Evolutionary conservation across 352 stramenopile genomes (phyloP).

Genomic region (Phytophthora hybrid): DNA sequence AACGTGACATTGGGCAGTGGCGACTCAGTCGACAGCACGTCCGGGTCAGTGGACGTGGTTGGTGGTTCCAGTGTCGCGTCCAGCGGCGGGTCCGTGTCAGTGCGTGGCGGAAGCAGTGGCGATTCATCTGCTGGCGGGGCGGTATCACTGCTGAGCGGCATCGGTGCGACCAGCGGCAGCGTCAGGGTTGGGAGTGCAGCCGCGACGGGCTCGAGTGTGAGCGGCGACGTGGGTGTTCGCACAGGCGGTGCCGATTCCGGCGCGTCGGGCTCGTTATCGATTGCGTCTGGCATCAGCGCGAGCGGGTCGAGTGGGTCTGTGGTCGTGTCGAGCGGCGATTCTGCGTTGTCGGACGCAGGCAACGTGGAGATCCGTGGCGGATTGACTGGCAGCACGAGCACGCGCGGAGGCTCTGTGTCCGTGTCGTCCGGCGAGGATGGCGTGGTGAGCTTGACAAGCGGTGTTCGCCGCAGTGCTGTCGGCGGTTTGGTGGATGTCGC

Average conservation of each 20-base stretch:
- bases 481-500: neutral
- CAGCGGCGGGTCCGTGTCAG: conserved; percentile 6
- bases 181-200: conserved; percentile 29
- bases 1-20: conserved; percentile 26
- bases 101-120: conserved; percentile 12
- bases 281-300: conserved; percentile 17
- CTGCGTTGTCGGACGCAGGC: conserved; percentile 16
- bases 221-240: conserved; percentile 24
- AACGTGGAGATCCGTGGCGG: conserved; percentile 17
- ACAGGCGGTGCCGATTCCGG: conserved; percentile 33
- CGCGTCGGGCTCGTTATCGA: conserved; percentile 26
- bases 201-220: conserved; percentile 32
- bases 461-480: conserved; percentile 22
- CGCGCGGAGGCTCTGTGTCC: conserved; percentile 6
- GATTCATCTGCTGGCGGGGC: conserved; percentile 19
- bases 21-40: conserved; percentile 20
- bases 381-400: conserved; percentile 18
- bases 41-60: conserved; percentile 20
- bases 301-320: conserved; percentile 14
- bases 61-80: conserved; percentile 11
- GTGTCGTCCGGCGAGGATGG: neutral
- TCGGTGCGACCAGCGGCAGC: conserved; percentile 18
- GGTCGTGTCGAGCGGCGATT: conserved; percentile 25
- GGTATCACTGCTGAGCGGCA: conserved; percentile 21
- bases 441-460: conserved; percentile 1